Percentiles rank a stretch among this genome's conserved stretches.
These are phyloP conservation scores for Aspergillus sp. DNA, from an alignment of 2,329 filamentous ascomycete genomes.

Conservation along the genomic window DNA sequence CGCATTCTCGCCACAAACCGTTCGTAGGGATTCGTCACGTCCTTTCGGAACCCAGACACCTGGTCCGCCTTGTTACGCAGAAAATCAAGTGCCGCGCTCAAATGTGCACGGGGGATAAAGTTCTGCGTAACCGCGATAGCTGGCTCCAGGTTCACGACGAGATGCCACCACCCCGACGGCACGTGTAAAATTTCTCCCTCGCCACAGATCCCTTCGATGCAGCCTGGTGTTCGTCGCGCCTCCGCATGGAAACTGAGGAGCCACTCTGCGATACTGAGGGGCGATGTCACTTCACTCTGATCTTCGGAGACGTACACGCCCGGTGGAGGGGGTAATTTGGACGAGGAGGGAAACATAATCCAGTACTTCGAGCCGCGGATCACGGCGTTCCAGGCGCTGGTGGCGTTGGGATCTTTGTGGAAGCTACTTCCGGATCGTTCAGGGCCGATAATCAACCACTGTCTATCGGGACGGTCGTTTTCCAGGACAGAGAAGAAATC, in stretches of 20 bases:
- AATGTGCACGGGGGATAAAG: slow-evolving; percentile 70
- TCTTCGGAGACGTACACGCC: slow-evolving; percentile 86
- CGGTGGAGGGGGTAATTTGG: slow-evolving; percentile 58
- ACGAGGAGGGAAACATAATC: slow-evolving; percentile 87
- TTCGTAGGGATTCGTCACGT: slow-evolving; percentile 62
- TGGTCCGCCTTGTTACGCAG: slow-evolving; percentile 74
- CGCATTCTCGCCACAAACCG: slow-evolving; percentile 65
- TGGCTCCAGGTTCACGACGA: slow-evolving; percentile 80
- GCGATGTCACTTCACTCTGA: slow-evolving; percentile 85
- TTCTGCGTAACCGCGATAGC: slow-evolving; percentile 92
- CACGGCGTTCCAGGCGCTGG: slow-evolving; percentile 86
- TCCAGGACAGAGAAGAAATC: slow-evolving; percentile 78
- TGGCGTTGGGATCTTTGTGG: slow-evolving; percentile 70
- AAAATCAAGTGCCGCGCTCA: slow-evolving; percentile 70
- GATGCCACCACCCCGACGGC: slow-evolving; percentile 92
- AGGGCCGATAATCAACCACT: slow-evolving; percentile 89
- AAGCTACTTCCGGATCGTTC: slow-evolving; percentile 85
- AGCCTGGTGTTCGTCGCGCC: slow-evolving; percentile 66
- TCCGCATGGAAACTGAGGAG: slow-evolving; percentile 80
- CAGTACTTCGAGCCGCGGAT: slow-evolving; percentile 88
- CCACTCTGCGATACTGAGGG: slow-evolving; percentile 95
- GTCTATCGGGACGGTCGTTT: slow-evolving; percentile 69
- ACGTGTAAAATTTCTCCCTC: slow-evolving; percentile 86
- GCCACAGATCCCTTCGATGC: slow-evolving; percentile 74
- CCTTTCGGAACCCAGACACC: slow-evolving; percentile 72